Percentiles rank a stretch among this genome's conserved stretches.
phyloP scores from a whole-genome alignment of 1,139 yeast species.

The Kodamaea fungicola region DNA sequence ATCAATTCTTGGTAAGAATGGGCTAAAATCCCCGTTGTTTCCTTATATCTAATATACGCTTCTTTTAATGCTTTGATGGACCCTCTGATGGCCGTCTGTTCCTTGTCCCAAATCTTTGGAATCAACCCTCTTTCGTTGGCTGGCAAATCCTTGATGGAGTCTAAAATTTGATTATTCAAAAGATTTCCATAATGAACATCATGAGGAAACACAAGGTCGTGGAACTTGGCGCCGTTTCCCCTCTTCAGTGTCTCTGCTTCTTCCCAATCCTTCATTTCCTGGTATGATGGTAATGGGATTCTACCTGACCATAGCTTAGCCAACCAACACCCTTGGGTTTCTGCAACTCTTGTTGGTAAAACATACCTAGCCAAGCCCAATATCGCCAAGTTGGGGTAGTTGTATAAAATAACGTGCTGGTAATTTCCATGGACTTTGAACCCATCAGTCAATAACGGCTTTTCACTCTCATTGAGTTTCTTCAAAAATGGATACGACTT shows the following conservation, averaged over 20 bases:
- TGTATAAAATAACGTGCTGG: slow-evolving; percentile 48
- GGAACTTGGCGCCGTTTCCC: slow-evolving; percentile 43
- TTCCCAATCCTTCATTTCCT: slow-evolving; percentile 41
- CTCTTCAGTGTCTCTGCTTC: slow-evolving; percentile 24
- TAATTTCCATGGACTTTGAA: slow-evolving; percentile 47
- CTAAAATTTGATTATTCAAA: slow-evolving; percentile 35
- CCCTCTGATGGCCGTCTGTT: slow-evolving; percentile 30
- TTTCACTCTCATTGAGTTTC: slow-evolving; percentile 12
- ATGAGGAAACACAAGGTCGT: slow-evolving; percentile 42
- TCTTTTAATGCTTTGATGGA: slow-evolving; percentile 34
- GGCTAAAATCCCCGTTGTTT: slow-evolving; percentile 28
- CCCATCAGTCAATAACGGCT: slow-evolving; percentile 43
- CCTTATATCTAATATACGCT: slow-evolving; percentile 30
- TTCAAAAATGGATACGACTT: slow-evolving; percentile 14
- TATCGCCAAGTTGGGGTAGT: slow-evolving; percentile 56
- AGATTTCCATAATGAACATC: slow-evolving; percentile 45
- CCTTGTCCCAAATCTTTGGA: slow-evolving; percentile 37
- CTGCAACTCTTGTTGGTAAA: slow-evolving; percentile 58
- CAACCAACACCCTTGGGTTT: slow-evolving; percentile 54
- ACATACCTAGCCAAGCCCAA: slow-evolving; percentile 50
- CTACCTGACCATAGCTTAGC: slow-evolving; percentile 54
- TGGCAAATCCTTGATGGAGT: slow-evolving; percentile 19
- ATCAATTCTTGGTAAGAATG: slow-evolving; percentile 28
- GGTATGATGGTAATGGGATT: slow-evolving; percentile 38
- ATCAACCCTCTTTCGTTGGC: slow-evolving; percentile 23